These are phyloP conservation scores for Cercis canadensis DNA, from an alignment of 306 rosid genomes.

Conservation along the genomic window DNA sequence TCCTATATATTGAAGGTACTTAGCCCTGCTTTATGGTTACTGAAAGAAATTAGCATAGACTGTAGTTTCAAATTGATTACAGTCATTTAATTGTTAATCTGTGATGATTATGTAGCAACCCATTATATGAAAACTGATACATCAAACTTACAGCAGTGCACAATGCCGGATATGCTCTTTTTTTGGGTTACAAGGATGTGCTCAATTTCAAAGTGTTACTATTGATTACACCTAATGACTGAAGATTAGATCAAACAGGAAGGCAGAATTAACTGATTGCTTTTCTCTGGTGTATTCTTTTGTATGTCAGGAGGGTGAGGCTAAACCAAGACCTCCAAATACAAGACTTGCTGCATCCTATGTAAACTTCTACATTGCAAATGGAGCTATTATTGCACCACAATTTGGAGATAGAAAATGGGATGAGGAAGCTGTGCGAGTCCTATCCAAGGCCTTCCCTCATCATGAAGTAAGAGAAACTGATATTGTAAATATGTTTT, in stretches of 20 bases:
- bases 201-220: conserved; percentile 8
- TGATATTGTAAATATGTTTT: conserved; percentile 24
- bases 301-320: conserved; percentile 54
- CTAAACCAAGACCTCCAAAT: conserved; percentile 66
- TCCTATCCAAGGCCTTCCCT: conserved; percentile 77
- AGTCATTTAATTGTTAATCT: too few species aligned
- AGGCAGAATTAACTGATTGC: conserved; percentile 12
- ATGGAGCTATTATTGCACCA: conserved; percentile 79
- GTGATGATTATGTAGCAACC: conserved; percentile 9
- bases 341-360: conserved; percentile 95
- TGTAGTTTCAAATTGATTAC: too few species aligned
- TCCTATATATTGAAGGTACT: background rate
- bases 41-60: too few species aligned
- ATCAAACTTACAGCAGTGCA: conserved; percentile 7
- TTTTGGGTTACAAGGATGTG: too few species aligned
- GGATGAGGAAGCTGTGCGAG: conserved; percentile 81
- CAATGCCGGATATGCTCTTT: conserved; percentile 29
- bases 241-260: conserved; percentile 18
- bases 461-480: conserved; percentile 65
- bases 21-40: background rate
- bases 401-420: conserved; percentile 88
- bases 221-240: conserved; percentile 9
- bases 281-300: conserved; percentile 24
- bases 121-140: conserved; percentile 15
- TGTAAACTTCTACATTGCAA: conserved; percentile 89